Evolutionary conservation across 306 rosid species (phyloP), one percentile per base, ranked within the genome.

Genomic region (Prunus armeniaca): DNA sequence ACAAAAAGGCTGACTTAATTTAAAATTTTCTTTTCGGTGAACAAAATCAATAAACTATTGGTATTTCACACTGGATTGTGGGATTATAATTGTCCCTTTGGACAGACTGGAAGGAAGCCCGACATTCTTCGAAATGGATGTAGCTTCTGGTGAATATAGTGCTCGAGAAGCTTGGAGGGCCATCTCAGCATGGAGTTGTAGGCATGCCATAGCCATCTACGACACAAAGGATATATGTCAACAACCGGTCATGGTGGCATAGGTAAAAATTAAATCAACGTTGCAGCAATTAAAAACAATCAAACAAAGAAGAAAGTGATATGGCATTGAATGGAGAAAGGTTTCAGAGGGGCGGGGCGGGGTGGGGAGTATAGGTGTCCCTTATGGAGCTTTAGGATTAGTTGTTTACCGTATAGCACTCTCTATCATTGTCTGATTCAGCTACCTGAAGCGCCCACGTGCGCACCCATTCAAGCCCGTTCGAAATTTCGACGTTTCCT

Each of bases 401-500:
- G 25, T 77, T 83, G 77, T 91, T 87, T 88, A 95, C 97, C 85
- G 65, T 86, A 77, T 90, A 95, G 84, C 98, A 92, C 52, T 89
- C 97, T 79, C 92, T 90, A 80, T 95, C 97, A 6, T 92, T 80
- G 84, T 92, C 97, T 12, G 96, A 89, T 69, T 92, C 97, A 19
- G 89, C 90, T 32, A 89, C 93, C 11, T 89, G 88, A 62, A 90
- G 88, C 43, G 97, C 91, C 89, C 86, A 89, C 12, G 91, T 87
- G 69, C 97, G 97, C 81, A 90, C 83, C 98, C 98, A 95, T 82
- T 95, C 98, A 41, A 95, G 96, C 73, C 98, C 97, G 30, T 57
- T 60, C 9, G 97, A 89, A 71, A 95, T 75, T 69, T 84, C 97
- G 27, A 65, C 66, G 43, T 89, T 92, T 82, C 96, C 97, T 83